A percentile compares a stretch with the other conserved stretches of the same genome.
Evolutionary conservation across 2,329 filamentous ascomycete species (phyloP).

Genomic region (Fusarium paranaense): DNA sequence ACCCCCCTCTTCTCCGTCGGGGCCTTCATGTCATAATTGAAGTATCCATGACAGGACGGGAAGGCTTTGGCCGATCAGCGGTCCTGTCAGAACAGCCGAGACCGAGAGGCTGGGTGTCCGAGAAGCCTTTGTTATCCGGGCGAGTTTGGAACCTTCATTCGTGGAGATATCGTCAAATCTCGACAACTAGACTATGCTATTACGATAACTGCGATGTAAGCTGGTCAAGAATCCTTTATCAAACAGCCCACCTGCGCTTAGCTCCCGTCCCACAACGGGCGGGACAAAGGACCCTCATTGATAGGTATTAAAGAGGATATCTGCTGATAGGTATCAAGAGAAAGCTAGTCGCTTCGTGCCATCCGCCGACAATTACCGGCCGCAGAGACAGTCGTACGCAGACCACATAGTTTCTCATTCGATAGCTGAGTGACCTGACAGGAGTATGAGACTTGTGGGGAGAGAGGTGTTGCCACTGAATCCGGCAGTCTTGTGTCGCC

Average conservation of each 20-base stretch:
- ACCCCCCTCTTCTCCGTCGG: conserved; percentile 27
- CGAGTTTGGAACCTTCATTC: not conserved
- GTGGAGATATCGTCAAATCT: not conserved
- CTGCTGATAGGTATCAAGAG: conserved; percentile 1
- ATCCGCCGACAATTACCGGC: conserved; percentile 19
- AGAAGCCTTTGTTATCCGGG: not conserved
- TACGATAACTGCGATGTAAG: conserved; percentile 35
- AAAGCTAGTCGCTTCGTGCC: conserved; percentile 8
- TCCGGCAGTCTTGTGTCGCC: conserved; percentile 13
- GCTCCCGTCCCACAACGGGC: conserved; percentile 39
- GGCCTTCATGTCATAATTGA: conserved; percentile 19
- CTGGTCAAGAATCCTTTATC: conserved; percentile 36
- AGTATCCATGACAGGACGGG: conserved; percentile 17
- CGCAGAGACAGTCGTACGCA: not conserved
- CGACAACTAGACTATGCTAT: conserved; percentile 6
- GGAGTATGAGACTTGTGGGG: conserved; percentile 10
- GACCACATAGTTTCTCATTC: not conserved
- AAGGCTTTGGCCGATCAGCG: conserved; percentile 23
- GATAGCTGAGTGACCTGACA: conserved; percentile 14
- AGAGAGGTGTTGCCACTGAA: conserved; percentile 13
- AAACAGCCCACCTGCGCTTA: conserved; percentile 33
- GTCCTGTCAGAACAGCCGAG: conserved; percentile 3
- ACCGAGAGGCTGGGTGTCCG: conserved; percentile 1
- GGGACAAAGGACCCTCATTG: conserved; percentile 39
- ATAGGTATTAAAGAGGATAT: conserved; percentile 32